Evolutionary conservation across 2,329 filamentous ascomycete species (phyloP), one percentile per base, ranked within the genome.

Genomic region (Hirsutella thompsonii): DNA sequence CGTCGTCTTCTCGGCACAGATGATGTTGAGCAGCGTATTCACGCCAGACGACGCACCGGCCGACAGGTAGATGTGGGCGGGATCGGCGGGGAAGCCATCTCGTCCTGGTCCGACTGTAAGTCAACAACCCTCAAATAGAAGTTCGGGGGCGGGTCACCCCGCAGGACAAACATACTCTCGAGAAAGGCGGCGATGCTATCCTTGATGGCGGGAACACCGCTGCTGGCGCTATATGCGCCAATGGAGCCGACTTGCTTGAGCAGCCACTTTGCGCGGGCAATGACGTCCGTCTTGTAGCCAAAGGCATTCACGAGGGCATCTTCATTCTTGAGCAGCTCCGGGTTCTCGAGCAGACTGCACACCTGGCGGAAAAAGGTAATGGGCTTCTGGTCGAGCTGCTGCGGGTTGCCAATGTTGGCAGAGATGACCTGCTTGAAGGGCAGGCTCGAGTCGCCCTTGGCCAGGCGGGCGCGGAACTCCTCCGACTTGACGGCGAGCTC

Each of bases 291-390:
- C 70, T 94, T 83, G 70, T 96, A 98, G 49, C 83, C 88, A 50
- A 96, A 74, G 36, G 70, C 62, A 42, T 79, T 75, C 56, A 80
- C 66, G 47, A 96, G 68, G n/a, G 83, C 80, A 49, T 90, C 76
- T 60, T 87, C 79, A 53, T 93, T 81, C 56, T 94, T 74, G 45
- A 98, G 72, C 28, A 98, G 70, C 43, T 70, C 61, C 1, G 92
- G 92, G 69, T 96, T 89, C 71, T 98, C 92, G 44, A 96, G 66
- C 47, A 98, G 63, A 65, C 87, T 94, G 55, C 92, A 75, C 21
- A 98, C 92, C 68, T 98, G 90, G 52, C 92, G 81, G 78, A 98
- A 95, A 73, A 95, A 98, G 52, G 92, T 98, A 55, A 98, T 90
- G 55, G 92, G 92, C 72, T 96, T 93, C 74, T 98, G 92, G 67